Evolutionary conservation across 495 filamentous ascomycete species (phyloP), one percentile per base, ranked within the genome.

Genomic region (Hypoxylon lienhwacheense): DNA sequence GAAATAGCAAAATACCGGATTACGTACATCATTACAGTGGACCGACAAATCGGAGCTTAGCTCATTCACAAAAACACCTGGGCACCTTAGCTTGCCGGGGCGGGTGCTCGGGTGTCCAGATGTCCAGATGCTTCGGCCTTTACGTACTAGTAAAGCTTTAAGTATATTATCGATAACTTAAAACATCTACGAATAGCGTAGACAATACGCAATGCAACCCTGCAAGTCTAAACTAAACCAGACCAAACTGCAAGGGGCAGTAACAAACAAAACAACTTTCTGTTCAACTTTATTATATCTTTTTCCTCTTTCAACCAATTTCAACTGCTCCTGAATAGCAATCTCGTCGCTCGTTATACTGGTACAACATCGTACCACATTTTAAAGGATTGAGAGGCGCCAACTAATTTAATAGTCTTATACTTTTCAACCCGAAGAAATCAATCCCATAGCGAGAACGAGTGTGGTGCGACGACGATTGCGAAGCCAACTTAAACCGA

Each of bases 91-190:
- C n/a, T n/a, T n/a, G n/a, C n/a, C n/a, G n/a, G n/a, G n/a, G n/a
- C n/a, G n/a, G n/a, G n/a, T n/a, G n/a, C n/a, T n/a, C n/a, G n/a
- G 24, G 24, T 26, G 24, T 26, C 4, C 24, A n/a, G n/a, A n/a
- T n/a, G n/a, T n/a, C n/a, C n/a, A n/a, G n/a, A n/a, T 14, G 41
- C 7, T 39, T 36, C n/a, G 24, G 24, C 5, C n/a, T 49, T 32
- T 59, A 59, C n/a, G n/a, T n/a, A n/a, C n/a, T n/a, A n/a, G n/a
- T n/a, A n/a, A n/a, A n/a, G n/a, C n/a, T n/a, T n/a, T n/a, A n/a
- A n/a, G n/a, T n/a, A n/a, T n/a, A n/a, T n/a, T n/a, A n/a, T 59
- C 55, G 55, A 59, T 59, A 58, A 58, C 31, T 34, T 59, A 51
- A 57, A 24, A 8, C 44, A 28, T 47, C 46, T 47, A 61, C 57